Evolutionary conservation across 805 yeast species (phyloP).

Genomic region (Sugiyamaella floridensis): DNA sequence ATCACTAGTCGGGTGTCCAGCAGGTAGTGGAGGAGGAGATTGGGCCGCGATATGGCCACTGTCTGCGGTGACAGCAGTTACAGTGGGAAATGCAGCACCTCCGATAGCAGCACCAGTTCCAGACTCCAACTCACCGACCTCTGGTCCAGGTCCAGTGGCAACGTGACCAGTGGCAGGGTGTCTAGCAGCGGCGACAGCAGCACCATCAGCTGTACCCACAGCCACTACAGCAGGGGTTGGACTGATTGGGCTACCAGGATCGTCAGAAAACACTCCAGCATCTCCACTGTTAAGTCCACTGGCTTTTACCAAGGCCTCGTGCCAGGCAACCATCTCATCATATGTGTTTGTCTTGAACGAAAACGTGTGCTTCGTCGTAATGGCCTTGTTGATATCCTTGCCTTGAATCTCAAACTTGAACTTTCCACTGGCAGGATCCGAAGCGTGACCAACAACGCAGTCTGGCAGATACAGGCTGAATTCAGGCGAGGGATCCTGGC

Average conservation of each 20-base stretch:
- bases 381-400: slow-evolving; percentile 33
- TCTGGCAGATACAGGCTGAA: slow-evolving; percentile 43
- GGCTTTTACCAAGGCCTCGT: slow-evolving; percentile 30
- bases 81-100: not conserved
- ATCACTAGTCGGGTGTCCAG: not conserved
- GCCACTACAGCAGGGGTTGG: too few relatives aligned
- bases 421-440: slow-evolving; percentile 30
- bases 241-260: not conserved
- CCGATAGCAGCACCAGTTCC: not conserved
- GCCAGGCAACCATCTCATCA: slow-evolving; percentile 44
- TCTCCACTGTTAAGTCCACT: slow-evolving; percentile 14
- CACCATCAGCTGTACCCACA: too few relatives aligned
- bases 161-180: not conserved
- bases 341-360: slow-evolving; percentile 39
- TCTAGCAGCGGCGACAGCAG: not conserved
- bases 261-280: slow-evolving; percentile 14
- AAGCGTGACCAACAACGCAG: slow-evolving; percentile 34
- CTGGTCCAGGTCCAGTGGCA: not conserved
- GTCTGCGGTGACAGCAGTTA: slow-evolving; percentile 5
- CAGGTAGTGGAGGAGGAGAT: not conserved
- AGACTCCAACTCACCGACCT: not conserved
- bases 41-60: slow-evolving; percentile 1
- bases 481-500: slow-evolving; percentile 41
- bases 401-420: slow-evolving; percentile 39
- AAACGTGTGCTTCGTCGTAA: slow-evolving; percentile 31